Percentiles rank a stretch among this genome's conserved stretches.
Conservation (phyloP, 2,329 filamentous ascomycete genomes). For the Monilinia polystroma region DNA sequence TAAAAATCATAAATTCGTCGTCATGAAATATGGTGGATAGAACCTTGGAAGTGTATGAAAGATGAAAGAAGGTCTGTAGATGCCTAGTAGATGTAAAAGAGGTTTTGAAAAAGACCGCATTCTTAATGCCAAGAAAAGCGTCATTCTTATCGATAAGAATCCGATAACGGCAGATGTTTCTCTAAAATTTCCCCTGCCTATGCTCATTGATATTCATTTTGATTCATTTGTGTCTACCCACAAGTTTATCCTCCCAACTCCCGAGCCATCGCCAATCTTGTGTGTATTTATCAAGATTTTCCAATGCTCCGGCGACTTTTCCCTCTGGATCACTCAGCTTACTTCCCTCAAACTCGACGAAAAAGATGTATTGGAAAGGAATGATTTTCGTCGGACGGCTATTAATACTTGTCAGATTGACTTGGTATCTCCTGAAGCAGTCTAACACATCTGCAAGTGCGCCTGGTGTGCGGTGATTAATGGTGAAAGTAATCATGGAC, state of each 20-base stretch:
- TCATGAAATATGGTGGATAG: neutral
- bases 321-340: conserved; percentile 52
- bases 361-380: conserved; percentile 92
- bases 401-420: conserved; percentile 91
- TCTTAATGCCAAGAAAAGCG: conserved; percentile 16
- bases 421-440: conserved; percentile 68
- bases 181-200: neutral
- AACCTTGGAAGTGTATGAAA: neutral
- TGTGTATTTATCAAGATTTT: conserved; percentile 57
- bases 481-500: conserved; percentile 78
- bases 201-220: neutral
- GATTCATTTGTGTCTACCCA: conserved; percentile 8
- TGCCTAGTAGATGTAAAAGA: neutral
- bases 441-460: conserved; percentile 77
- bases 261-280: conserved; percentile 67
- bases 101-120: neutral
- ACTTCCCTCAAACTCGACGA: conserved; percentile 81
- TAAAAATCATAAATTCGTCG: conserved; percentile 6
- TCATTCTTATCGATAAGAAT: conserved; percentile 22
- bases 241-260: conserved; percentile 52
- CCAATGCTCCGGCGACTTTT: conserved; percentile 60
- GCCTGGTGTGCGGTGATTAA: conserved; percentile 75
- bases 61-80: neutral
- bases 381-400: conserved; percentile 72
- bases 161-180: conserved; percentile 14